These are phyloP conservation scores for Claviceps digitariae DNA, from an alignment of 2,329 filamentous ascomycete genomes.

Conservation along the genomic window DNA sequence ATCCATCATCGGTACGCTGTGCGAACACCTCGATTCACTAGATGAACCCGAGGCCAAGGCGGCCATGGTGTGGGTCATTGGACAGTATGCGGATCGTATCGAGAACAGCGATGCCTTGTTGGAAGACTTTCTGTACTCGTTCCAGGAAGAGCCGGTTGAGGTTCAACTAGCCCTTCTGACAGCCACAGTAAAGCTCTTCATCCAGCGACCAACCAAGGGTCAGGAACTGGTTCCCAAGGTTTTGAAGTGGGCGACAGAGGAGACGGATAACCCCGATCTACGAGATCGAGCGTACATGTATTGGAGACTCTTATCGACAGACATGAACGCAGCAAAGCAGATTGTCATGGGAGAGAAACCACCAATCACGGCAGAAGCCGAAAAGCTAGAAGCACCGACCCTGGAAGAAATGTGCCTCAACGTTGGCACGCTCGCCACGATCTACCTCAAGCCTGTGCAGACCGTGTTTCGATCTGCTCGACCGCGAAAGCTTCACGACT, in stretches of 20 bases:
- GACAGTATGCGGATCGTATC: constrained; percentile 92
- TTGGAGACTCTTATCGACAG: constrained; percentile 88
- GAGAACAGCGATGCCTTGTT: constrained; percentile 90
- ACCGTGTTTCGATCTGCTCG: constrained; percentile 89
- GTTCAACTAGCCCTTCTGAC: constrained; percentile 91
- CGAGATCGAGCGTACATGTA: constrained; percentile 98
- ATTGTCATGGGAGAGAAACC: constrained; percentile 98
- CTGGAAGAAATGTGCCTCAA: constrained; percentile 96
- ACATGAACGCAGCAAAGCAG: constrained; percentile 71
- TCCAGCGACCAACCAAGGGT: constrained; percentile 88
- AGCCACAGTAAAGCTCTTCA: constrained; percentile 94
- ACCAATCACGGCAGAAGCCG: constrained; percentile 87
- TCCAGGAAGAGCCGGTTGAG: constrained; percentile 87
- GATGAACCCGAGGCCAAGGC: constrained; percentile 97
- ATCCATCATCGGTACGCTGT: constrained; percentile 88
- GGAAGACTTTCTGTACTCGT: constrained; percentile 89
- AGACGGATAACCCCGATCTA: constrained; percentile 97
- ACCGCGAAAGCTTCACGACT: constrained; percentile 64
- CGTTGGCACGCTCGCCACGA: constrained; percentile 88
- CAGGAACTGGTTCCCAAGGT: constrained; percentile 89
- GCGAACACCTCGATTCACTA: constrained; percentile 88
- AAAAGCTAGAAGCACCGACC: constrained; percentile 80
- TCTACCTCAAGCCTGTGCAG: constrained; percentile 95
- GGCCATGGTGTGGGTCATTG: constrained; percentile 98
- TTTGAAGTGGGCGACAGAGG: constrained; percentile 95